These are phyloP conservation scores for Tolypocladium paradoxum DNA, from an alignment of 2,329 filamentous ascomycete genomes.

Conservation along the genomic window DNA sequence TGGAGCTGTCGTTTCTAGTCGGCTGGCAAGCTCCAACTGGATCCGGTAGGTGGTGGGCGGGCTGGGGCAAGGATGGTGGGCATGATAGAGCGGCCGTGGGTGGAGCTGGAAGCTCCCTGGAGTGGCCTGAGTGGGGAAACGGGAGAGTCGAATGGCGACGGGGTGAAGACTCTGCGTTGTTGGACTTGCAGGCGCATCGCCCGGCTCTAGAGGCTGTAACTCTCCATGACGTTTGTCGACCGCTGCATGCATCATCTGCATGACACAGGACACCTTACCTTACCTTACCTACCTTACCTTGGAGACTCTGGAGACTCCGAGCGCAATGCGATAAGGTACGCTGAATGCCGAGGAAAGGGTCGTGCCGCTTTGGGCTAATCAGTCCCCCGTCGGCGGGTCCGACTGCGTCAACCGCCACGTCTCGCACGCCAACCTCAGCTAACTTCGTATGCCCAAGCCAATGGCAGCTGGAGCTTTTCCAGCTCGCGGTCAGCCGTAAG, in stretches of 20 bases:
- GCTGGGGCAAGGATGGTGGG: not conserved
- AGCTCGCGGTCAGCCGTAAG: not conserved
- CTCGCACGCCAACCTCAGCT: not conserved
- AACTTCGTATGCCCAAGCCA: not conserved
- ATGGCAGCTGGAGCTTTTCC: slow-evolving; percentile 3
- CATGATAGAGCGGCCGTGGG: not conserved
- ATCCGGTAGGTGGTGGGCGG: slow-evolving; percentile 3
- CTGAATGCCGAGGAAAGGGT: not conserved
- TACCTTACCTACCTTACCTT: no score
- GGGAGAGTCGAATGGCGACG: not conserved
- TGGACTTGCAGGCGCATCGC: not conserved
- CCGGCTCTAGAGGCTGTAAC: not conserved
- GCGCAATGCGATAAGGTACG: not conserved
- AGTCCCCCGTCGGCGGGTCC: slow-evolving; percentile 3
- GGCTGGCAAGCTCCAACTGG: slow-evolving; percentile 1
- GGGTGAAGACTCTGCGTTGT: no score
- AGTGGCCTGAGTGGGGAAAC: not conserved
- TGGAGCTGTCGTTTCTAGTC: not conserved
- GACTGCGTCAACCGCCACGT: slow-evolving; percentile 3
- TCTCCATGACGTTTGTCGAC: not conserved
- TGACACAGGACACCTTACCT: not conserved
- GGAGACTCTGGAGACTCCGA: not conserved
- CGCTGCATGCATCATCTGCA: slow-evolving; percentile 1
- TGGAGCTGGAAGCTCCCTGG: not conserved
- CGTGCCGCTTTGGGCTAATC: slow-evolving; percentile 2